Base-by-base conservation (phyloP, 1,284 basidiomycete genomes). In the Coniophora puteana region DNA sequence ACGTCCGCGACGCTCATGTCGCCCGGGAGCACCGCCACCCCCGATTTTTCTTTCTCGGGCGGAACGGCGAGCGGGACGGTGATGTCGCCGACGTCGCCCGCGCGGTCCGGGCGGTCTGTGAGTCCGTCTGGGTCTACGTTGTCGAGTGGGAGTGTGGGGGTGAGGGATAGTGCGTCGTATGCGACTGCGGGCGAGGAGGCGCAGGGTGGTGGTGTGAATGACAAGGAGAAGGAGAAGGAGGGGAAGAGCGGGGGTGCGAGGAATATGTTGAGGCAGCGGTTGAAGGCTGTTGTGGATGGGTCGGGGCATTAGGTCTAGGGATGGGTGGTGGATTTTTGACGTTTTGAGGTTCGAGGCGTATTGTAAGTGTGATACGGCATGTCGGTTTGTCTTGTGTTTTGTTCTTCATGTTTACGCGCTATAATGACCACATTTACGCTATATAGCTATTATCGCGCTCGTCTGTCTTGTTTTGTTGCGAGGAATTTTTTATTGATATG, bases 201-300 rank as follows among this genome's bases (percentile, higher is more conserved):
- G 26, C 10, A 14, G 26, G 26, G 14, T 10, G 26, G 26, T 10
- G 14, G 26, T 27, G 26, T 10, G 26, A 10, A 27, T 10, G 10
- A 10, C 26, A 10, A 27, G 10, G 26, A 27, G 14, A 10, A 14
- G 26, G n/a, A n/a, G 3, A 53, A 30, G 41, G 59, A 61, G 14
- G 26, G 22, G 22, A 33, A 43, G 25, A 23, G 49, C 20, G 20
- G 40, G 5, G 22, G 44, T 4, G 4, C 47, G 10, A 55, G 38
- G 36, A 36, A 43, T 27, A 44, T 53, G 3, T 48, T 64, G 38
- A 60, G 40, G 34, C 60, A 60, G 25, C 58, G 62, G 1, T 29
- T 64, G 28, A 64, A 55, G 43, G 50, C 57, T 8, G 62, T 25
- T 24, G 49, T 60, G 44, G 58, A 64, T 39, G 58, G 54, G 10